Base-by-base conservation (phyloP, 495 filamentous ascomycete genomes). In the Geoglossum glabrum region DNA sequence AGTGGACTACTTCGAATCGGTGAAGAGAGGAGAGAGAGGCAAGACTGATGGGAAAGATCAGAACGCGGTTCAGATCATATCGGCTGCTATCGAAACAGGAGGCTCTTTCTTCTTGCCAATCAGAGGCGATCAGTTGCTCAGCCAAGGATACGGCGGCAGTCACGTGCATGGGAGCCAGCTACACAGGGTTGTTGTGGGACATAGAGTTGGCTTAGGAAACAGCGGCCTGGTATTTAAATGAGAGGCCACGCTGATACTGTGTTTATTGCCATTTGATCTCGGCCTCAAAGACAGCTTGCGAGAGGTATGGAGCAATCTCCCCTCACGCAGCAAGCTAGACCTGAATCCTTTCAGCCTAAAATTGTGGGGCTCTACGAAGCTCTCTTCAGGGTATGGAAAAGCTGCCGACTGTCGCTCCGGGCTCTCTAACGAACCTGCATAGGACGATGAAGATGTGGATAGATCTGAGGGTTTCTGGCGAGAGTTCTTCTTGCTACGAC, bases 391-490 rank as follows among this genome's bases (percentile, higher is more conserved):
- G 89, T 94, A 51, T 40, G 26, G 10, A 33, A 54, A 6, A 52
- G 25, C 7, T 25, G 21, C 6, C 17, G 13, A 21, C 21, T 1
- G 23, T 10, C 21, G 10, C 10, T 11, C 21, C 13, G 36, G 26
- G 51, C 23, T 47, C 3, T 50, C 25, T n/a, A 28, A 55, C 31
- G 27, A 43, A 17, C 34, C 60, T 57, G 59, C 57, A 56, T 60
- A 79, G 69, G 70, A 80, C 62, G 76, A 76, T 45, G 83, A 87
- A 47, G 76, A 76, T 59, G 70, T 76, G 40, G 81, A 86, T 38
- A 81, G 80, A 54, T 77, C 84, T 0, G 87, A 95, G 60, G 92
- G 89, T 9, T 99, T 96, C 71, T 99, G 92, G 93, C 77, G 79
- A 56, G 90, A 96, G 70, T 87, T 97, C 71, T 98, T 97, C 70